phyloP scores from a whole-genome alignment of 768 basidiomycete species.

The Russula ochroleuca region DNA sequence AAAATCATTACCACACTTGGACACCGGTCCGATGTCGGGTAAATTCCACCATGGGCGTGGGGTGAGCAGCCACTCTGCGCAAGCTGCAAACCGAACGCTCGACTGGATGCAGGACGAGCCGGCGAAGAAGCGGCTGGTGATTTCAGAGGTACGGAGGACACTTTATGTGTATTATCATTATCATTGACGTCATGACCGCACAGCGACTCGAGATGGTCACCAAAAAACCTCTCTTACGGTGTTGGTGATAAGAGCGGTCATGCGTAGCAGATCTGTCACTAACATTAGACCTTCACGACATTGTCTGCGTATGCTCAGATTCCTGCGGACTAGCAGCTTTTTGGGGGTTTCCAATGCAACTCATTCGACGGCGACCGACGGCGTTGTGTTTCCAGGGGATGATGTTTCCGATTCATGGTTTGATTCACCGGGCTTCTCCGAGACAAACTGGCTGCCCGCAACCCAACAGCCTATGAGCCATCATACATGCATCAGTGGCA shows the following conservation, averaged over 20 bases:
- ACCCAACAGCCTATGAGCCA: not conserved
- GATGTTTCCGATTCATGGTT: not conserved
- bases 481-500: constrained; percentile 3
- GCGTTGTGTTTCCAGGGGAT: not conserved
- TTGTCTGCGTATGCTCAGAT: not conserved
- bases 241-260: constrained; percentile 47
- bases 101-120: constrained; percentile 46
- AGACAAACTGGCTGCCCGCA: not conserved
- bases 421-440: not conserved
- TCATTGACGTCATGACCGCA: not conserved
- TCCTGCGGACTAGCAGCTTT: not conserved
- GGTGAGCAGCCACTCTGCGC: constrained; percentile 35
- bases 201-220: constrained; percentile 74
- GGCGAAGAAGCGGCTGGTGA: constrained; percentile 52
- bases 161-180: constrained; percentile 5
- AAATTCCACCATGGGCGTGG: constrained; percentile 34
- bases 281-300: not conserved
- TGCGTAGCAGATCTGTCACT: not conserved
- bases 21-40: constrained; percentile 40
- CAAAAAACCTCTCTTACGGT: constrained; percentile 63
- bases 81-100: constrained; percentile 35
- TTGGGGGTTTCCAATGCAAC: not conserved
- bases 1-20: constrained; percentile 69
- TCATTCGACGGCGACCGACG: not conserved
- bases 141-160: constrained; percentile 56